These are phyloP conservation scores for Rhodotorula graminis DNA, from an alignment of 768 basidiomycete genomes.

Conservation along the genomic window DNA sequence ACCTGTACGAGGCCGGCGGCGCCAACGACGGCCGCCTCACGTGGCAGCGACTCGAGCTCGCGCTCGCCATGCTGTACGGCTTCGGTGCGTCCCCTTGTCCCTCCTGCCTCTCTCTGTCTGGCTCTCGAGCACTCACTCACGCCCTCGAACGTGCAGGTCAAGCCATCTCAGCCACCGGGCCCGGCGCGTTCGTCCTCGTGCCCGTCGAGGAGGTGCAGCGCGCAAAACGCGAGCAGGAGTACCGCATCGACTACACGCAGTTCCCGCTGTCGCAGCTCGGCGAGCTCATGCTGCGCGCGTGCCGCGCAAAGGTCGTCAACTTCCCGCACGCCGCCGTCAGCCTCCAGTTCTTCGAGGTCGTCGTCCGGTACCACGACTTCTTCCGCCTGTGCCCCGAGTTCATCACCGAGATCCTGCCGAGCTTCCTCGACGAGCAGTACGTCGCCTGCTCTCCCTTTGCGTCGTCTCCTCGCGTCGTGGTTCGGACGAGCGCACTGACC, in stretches of 20 bases:
- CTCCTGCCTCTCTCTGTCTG: constrained; percentile 46
- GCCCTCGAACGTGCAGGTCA: constrained; percentile 20
- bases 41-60: constrained; percentile 92
- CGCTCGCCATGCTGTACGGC: constrained; percentile 85
- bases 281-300: constrained; percentile 76
- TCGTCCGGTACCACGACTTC: constrained; percentile 88
- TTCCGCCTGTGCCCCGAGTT: constrained; percentile 89
- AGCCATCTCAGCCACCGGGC: constrained; percentile 60
- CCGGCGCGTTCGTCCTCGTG: constrained; percentile 77
- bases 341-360: constrained; percentile 88
- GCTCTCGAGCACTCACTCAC: not conserved
- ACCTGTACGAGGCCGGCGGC: constrained; percentile 54
- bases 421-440: constrained; percentile 77
- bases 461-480: too few relatives aligned
- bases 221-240: constrained; percentile 51
- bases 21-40: constrained; percentile 57
- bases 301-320: constrained; percentile 72
- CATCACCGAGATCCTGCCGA: constrained; percentile 78
- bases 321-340: constrained; percentile 68
- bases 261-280: constrained; percentile 78
- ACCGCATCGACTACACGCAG: constrained; percentile 39
- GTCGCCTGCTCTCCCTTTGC: constrained; percentile 42
- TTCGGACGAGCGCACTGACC: not conserved
- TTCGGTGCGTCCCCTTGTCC: constrained; percentile 63
- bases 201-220: constrained; percentile 54